Evolutionary conservation across 176 grass and related monocot genomes (phyloP).

Genomic region (Tillandsia fasciculata): DNA sequence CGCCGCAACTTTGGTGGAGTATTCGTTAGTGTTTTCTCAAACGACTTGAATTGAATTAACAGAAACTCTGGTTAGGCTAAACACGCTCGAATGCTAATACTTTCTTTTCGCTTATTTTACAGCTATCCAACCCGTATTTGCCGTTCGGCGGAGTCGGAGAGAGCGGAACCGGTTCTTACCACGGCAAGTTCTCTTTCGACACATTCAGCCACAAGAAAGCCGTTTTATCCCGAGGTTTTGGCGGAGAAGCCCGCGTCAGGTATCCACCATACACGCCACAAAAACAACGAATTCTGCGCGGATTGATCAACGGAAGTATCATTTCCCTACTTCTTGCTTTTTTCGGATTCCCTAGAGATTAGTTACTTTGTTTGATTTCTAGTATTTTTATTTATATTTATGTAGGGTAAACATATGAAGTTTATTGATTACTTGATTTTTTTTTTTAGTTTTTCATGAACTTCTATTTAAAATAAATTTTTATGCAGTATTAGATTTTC

Average conservation of each 20-base stretch:
- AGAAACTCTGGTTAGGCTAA: too few relatives aligned
- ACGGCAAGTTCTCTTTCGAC: conserved; percentile 90
- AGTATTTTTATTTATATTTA: too few relatives aligned
- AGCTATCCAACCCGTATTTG: conserved; percentile 55
- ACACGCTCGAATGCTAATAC: too few relatives aligned
- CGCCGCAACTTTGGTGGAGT: too few relatives aligned
- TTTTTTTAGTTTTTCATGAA: too few relatives aligned
- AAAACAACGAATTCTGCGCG: conserved; percentile 67
- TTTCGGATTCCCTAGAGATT: conserved; percentile 40
- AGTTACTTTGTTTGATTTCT: neutral
- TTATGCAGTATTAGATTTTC: too few relatives aligned
- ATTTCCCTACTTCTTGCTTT: conserved; percentile 50
- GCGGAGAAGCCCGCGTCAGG: conserved; percentile 35
- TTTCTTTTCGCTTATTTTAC: neutral
- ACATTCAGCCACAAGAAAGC: conserved; percentile 79
- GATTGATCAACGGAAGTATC: conserved; percentile 60
- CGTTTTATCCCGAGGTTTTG: conserved; percentile 46
- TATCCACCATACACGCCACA: conserved; percentile 61
- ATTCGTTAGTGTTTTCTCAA: too few relatives aligned
- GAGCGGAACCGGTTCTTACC: conserved; percentile 71
- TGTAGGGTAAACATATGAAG: too few relatives aligned
- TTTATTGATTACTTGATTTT: too few relatives aligned
- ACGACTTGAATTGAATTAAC: too few relatives aligned
- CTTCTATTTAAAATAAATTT: too few relatives aligned
- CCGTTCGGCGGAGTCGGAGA: conserved; percentile 90